Percentiles rank a stretch among this genome's conserved stretches.
phyloP scores from a whole-genome alignment of 1,139 yeast genomes.

The Taphrina pruni region DNA sequence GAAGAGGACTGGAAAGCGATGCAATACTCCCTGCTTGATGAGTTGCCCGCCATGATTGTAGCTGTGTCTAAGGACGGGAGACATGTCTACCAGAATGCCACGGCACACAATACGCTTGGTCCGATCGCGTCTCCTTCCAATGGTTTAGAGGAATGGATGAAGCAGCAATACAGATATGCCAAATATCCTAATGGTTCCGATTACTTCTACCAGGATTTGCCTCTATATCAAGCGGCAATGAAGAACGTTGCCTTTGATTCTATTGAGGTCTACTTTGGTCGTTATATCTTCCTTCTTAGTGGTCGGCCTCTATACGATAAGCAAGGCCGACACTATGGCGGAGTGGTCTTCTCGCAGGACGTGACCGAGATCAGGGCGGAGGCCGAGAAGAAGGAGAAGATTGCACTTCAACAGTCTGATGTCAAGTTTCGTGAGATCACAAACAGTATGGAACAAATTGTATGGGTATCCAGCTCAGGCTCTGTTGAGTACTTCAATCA shows the following conservation, averaged over 20 bases:
- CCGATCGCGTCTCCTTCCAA: slow-evolving; percentile 25
- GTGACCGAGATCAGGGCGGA: slow-evolving; percentile 30
- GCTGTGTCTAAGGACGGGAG: slow-evolving; percentile 34
- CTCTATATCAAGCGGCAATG: slow-evolving; percentile 25
- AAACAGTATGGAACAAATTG: slow-evolving; percentile 34
- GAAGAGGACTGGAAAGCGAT: slow-evolving; percentile 27
- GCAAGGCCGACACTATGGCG: slow-evolving; percentile 26
- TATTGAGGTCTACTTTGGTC: slow-evolving; percentile 34
- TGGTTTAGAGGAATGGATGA: slow-evolving; percentile 24
- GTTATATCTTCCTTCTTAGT: slow-evolving; percentile 23
- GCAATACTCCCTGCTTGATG: slow-evolving; percentile 23
- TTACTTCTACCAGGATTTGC: slow-evolving; percentile 12
- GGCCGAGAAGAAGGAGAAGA: slow-evolving; percentile 32
- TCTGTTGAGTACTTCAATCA: slow-evolving; percentile 21
- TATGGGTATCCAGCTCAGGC: slow-evolving; percentile 26
- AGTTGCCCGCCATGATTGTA: slow-evolving; percentile 32
- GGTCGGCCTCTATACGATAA: slow-evolving; percentile 37
- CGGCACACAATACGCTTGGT: slow-evolving; percentile 25
- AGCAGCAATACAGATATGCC: slow-evolving; percentile 29
- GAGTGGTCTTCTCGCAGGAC: slow-evolving; percentile 25
- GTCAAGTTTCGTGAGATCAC: slow-evolving; percentile 31
- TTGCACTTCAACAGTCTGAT: slow-evolving; percentile 32
- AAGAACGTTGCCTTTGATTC: background rate
- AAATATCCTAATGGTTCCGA: slow-evolving; percentile 19
- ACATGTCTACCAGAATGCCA: slow-evolving; percentile 33